Evolutionary conservation across 2,329 filamentous ascomycete species (phyloP), one percentile per base, ranked within the genome.

Genomic region (Pseudocercospora fuligena): DNA sequence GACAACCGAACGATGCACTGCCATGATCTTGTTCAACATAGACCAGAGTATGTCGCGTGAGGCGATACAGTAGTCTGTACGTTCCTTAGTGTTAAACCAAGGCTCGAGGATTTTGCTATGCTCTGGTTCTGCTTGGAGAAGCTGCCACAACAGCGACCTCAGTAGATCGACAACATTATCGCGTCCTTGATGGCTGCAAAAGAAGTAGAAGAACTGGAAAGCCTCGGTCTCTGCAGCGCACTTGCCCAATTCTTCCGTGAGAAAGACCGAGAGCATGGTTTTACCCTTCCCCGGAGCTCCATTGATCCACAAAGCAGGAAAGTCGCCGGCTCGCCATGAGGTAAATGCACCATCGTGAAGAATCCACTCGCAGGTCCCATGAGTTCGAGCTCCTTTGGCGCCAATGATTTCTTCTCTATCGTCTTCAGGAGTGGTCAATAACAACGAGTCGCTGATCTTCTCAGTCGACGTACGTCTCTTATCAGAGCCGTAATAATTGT

Each of bases 251-350:
- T 21, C 21, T 47, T 43, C 4, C 8, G 40, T n/a, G n/a, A 60
- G 11, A 36, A 23, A 60, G 5, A 25, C 36, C 2, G 58, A 31
- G 19, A 60, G 36, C n/a, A 60, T 43, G 23, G 58, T 60, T n/a
- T 60, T 60, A n/a, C 58, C 58, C 23, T 43, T 60, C 16, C 58
- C 58, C 2, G 58, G 58, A 3, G 21, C 23, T 21, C 58, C 58
- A 36, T 16, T 19, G 14, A 60, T 36, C 19, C 11, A 21, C n/a
- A 60, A 19, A 12, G 27, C 25, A 12, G 16, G n/a, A 11, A 27
- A 29, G 9, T 43, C 21, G 11, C 58, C 58, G 27, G 11, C 16
- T 8, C 40, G 25, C 58, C 58, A 60, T 23, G 33, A 21, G n/a
- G 9, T 3, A n/a, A 36, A 60, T 27, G 12, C 16, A 16, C 33